Evolutionary conservation across 2,329 filamentous ascomycete species (phyloP), one percentile per base, ranked within the genome.

Genomic region (Fusarium sp.): DNA sequence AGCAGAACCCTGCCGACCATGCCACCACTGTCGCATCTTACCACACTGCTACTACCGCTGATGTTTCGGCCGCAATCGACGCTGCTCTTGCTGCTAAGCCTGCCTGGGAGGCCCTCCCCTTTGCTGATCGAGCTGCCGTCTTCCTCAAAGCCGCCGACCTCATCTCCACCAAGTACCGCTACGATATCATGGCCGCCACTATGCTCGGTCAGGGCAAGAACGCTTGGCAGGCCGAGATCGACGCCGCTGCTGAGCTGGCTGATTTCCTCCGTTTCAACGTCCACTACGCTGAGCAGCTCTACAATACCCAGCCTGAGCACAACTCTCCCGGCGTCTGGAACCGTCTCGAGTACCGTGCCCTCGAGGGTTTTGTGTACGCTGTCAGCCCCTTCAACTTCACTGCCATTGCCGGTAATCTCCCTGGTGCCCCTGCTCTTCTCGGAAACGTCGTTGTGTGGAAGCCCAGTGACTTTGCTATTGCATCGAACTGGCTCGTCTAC

Each of bases 121-220:
- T 98, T 80, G 90, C 93, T 54, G 96, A 98, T 84, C 91, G 96
- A 62, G 96, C 96, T 18, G 93, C 95, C 64, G 89, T 99, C 80
- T 98, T 98, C 86, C 90, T 98, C 80, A 98, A 98, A 88, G 96
- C 96, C 7, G 96, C 96, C 39, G 95, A 98, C 81, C 87, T 99
- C 72, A 90, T 99, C 76, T 87, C 93, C 62, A 93, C 90, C 74
- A 98, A 98, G 86, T 98, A 99, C 85, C 90, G 96, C 81, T 98
- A 98, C 84, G 94, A 98, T 64, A 90, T 99, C 78, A 97, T 98
- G 93, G 96, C 96, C 13, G 91, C 94, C 50, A 98, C 96, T 20
- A 98, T 98, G 90, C 87, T 98, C 38, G 96, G 96, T 70, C 96
- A 99, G 85, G 96, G 96, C 79, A 98, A 98, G 90, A 98, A 98